Conservation (phyloP, 2,329 filamentous ascomycete genomes). For the Allantophomopsis lycopodina region DNA sequence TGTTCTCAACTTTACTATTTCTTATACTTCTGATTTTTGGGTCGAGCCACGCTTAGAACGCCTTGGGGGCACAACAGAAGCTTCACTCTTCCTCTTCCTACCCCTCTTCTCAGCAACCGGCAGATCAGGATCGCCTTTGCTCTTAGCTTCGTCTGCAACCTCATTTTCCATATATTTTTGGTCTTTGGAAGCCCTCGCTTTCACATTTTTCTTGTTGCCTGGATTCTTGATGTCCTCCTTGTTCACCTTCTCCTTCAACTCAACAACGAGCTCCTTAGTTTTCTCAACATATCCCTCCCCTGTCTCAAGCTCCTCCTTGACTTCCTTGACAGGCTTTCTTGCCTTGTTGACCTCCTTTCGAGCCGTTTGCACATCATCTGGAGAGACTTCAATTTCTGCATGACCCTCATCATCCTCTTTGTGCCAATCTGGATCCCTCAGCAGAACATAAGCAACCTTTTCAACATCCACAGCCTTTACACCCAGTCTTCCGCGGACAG, state of each 20-base stretch:
- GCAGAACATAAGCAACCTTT: conserved; percentile 56
- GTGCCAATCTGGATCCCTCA: conserved; percentile 23
- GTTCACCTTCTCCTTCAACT: background rate
- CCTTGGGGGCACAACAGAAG: background rate
- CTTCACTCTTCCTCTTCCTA: background rate
- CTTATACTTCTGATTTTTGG: no score
- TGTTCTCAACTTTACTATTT: no score
- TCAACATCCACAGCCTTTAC: conserved; percentile 51
- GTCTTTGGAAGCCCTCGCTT: background rate
- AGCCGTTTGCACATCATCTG: background rate
- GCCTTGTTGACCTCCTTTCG: background rate
- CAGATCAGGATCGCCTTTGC: background rate
- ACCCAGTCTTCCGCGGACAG: conserved; percentile 31
- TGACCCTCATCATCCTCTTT: background rate
- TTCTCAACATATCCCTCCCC: background rate
- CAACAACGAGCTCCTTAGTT: background rate
- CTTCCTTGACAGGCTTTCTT: background rate
- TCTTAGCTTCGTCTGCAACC: background rate
- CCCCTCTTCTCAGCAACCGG: background rate
- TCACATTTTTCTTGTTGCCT: background rate
- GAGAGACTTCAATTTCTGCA: background rate
- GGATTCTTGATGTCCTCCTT: background rate
- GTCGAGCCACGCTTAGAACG: no score
- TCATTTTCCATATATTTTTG: background rate
- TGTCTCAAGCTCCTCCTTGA: background rate